These are phyloP conservation scores for Allantophomopsis cytisporea DNA, from an alignment of 2,329 filamentous ascomycete species.

Conservation along the genomic window DNA sequence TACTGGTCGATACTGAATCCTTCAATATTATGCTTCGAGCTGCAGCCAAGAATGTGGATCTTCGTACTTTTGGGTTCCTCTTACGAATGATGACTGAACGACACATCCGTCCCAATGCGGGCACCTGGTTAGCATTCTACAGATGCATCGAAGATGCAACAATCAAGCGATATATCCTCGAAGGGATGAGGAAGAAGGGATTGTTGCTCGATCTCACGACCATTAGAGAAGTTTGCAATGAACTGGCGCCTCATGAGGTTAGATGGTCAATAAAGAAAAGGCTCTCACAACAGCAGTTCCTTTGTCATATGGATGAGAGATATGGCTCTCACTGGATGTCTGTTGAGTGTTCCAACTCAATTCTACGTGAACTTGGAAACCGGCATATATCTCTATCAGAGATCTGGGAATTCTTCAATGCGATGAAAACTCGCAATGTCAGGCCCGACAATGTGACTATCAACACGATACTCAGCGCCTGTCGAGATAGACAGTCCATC, in stretches of 20 bases:
- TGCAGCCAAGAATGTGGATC: conserved; percentile 22
- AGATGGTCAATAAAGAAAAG: conserved; percentile 13
- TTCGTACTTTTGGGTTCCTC: conserved; percentile 22
- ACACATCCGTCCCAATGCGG: conserved; percentile 22
- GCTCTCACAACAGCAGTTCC: conserved; percentile 19
- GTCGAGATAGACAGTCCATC: conserved; percentile 7
- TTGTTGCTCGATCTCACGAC: conserved; percentile 6
- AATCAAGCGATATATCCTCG: conserved; percentile 7
- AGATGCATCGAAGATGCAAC: conserved; percentile 5
- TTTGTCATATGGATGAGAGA: conserved; percentile 21
- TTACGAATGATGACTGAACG: conserved; percentile 22
- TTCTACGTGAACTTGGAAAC: conserved; percentile 19
- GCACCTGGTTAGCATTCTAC: conserved; percentile 27
- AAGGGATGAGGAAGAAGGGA: conserved; percentile 11
- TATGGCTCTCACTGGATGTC: conserved; percentile 23
- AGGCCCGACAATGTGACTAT: conserved; percentile 6
- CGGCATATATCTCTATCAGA: conserved; percentile 8
- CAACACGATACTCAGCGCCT: conserved; percentile 11
- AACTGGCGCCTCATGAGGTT: conserved; percentile 8
- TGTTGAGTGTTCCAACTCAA: conserved; percentile 19
- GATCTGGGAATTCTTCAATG: conserved; percentile 9
- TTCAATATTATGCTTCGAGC: conserved; percentile 28
- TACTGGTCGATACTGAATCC: conserved; percentile 18
- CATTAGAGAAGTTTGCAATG: conserved; percentile 4
- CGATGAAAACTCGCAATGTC: conserved; percentile 10